Percentiles rank a stretch among this genome's conserved stretches.
Conservation (phyloP, 306 rosid species). For the Pachyrhizus erosus region DNA sequence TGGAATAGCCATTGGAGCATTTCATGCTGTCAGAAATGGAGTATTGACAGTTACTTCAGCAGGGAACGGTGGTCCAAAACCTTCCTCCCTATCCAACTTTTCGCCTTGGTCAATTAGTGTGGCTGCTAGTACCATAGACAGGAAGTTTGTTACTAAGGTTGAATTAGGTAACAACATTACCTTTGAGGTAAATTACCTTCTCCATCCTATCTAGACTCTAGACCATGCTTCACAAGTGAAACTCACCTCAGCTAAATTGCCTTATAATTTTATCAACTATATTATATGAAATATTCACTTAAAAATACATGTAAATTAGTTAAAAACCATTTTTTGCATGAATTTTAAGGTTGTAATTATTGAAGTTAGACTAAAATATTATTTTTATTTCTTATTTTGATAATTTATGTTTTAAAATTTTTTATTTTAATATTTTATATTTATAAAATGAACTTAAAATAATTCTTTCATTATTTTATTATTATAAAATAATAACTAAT, state of each 20-base stretch:
- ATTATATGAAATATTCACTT: neutral
- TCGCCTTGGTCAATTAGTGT: slow-evolving; percentile 63
- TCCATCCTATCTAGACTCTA: neutral
- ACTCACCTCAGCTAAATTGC: too few species aligned
- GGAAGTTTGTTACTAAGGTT: slow-evolving; percentile 55
- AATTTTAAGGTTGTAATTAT: too few species aligned
- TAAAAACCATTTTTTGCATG: too few species aligned
- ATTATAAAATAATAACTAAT: too few species aligned
- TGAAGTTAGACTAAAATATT: too few species aligned
- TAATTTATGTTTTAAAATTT: too few species aligned
- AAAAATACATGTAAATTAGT: neutral
- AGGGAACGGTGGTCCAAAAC: slow-evolving; percentile 47
- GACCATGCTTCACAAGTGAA: neutral
- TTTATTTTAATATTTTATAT: too few species aligned
- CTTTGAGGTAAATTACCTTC: slow-evolving; percentile 43
- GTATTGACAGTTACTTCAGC: slow-evolving; percentile 48
- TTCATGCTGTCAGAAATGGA: slow-evolving; percentile 62
- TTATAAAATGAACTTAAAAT: too few species aligned
- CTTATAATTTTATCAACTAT: neutral
- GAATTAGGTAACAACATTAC: slow-evolving; percentile 47
- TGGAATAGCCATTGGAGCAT: slow-evolving; percentile 54
- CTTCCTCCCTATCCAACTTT: slow-evolving; percentile 9
- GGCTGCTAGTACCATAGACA: slow-evolving; percentile 59
- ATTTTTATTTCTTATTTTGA: too few species aligned
- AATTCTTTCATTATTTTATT: too few species aligned